Evolutionary conservation across 768 basidiomycete species (phyloP), one percentile per base, ranked within the genome.

Genomic region (Lentinula edodes): DNA sequence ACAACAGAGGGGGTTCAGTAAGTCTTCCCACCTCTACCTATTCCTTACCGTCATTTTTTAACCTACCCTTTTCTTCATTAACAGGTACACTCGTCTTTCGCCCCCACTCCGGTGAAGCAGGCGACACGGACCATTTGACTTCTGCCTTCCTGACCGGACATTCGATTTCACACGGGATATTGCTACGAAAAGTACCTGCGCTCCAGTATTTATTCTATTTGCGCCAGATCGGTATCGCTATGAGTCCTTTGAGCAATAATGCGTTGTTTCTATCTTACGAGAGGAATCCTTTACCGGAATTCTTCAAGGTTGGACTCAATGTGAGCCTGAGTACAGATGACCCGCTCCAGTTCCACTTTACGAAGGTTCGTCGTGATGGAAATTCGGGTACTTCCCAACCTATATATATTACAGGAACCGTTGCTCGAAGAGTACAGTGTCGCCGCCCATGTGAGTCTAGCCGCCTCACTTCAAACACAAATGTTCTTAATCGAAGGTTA

Each of bases 121-220:
- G 97, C 34, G 97, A 99, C 71, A 91, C 97, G 0, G 97, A 98
- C 72, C 97, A 99, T 72, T 83, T 99, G 10, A 92, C 95, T 0
- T 93, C 97, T 2, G 91, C 96, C 2, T 99, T 94, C 84, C 81
- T 99, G 23, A 94, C 94, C 0, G 90, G 95, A 2, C 96, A 98
- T 70, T 98, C 95, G 0, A 98, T 99, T 70, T 98, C 97, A 9
- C 97, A 99, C 69, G 97, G 97, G n/a, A 99, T 99, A 72, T 80
- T 98, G 18, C 83, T 99, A 8, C 90, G 97, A 62, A 99, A 99
- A 74, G 96, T 99, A 5, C 97, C 97, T 0, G 95, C 95, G 1
- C 76, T 99, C 51, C 94, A 96, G 69, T 99, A 99, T 71, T 84
- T 99, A 13, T 99, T 95, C 76, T 99, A 98, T 73, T 81, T 99